phyloP scores from a whole-genome alignment of 495 filamentous ascomycete species.

The Letharia lupina region DNA sequence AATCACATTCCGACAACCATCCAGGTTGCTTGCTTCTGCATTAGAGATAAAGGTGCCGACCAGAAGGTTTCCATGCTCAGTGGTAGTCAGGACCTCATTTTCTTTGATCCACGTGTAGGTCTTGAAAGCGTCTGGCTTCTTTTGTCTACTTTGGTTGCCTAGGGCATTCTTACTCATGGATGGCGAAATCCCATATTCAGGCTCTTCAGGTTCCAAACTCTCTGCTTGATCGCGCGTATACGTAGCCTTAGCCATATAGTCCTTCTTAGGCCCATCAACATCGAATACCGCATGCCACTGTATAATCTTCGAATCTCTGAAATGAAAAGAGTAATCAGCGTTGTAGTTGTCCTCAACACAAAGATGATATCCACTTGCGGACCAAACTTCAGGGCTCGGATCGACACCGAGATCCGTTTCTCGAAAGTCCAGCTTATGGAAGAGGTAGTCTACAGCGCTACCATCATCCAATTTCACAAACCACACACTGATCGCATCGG shows the following conservation, averaged over 20 bases:
- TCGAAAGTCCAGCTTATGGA: slow-evolving; percentile 25
- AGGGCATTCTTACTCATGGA: neutral
- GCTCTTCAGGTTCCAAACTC: neutral
- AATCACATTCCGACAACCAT: neutral
- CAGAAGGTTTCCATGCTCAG: slow-evolving; percentile 52
- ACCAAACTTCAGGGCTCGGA: neutral
- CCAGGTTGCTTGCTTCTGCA: neutral
- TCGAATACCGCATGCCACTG: slow-evolving; percentile 20
- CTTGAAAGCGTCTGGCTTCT: slow-evolving; percentile 44
- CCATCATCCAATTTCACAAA: slow-evolving; percentile 27
- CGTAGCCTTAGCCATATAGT: slow-evolving; percentile 19
- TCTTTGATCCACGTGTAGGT: slow-evolving; percentile 57
- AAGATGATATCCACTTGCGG: slow-evolving; percentile 25
- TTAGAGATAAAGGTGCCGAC: slow-evolving; percentile 30
- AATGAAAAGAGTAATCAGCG: slow-evolving; percentile 21
- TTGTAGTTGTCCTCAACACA: slow-evolving; percentile 27
- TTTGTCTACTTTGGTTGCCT: neutral
- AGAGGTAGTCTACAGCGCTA: slow-evolving; percentile 26
- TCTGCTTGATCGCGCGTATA: slow-evolving; percentile 11
- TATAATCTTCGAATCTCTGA: slow-evolving; percentile 13
- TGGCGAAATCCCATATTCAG: no score
- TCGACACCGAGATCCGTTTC: neutral
- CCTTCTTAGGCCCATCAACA: slow-evolving; percentile 28
- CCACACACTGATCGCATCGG: slow-evolving; percentile 26
- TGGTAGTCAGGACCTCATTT: slow-evolving; percentile 48